phyloP scores from a whole-genome alignment of 1,284 basidiomycete species.

The Ganoderma resinaceum region DNA sequence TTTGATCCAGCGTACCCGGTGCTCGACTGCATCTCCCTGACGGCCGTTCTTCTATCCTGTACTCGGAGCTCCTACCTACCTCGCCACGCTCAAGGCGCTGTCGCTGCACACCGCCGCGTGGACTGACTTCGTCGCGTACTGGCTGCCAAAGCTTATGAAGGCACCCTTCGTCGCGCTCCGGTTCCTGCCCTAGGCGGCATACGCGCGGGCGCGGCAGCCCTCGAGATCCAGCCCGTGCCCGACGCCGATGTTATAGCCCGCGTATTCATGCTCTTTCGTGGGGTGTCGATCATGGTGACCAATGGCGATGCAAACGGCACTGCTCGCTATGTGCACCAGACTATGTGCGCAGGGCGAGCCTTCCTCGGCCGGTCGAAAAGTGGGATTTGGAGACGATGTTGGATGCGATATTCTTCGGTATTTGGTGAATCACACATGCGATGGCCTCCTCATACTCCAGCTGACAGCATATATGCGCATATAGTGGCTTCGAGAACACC shows the following conservation, averaged over 20 bases:
- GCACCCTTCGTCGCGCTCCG: slow-evolving; percentile 50
- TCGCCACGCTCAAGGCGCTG: slow-evolving; percentile 44
- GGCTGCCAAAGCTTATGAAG: slow-evolving; percentile 50
- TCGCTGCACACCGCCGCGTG: slow-evolving; percentile 49
- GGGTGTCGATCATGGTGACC: too few species aligned
- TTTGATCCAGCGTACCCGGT: slow-evolving; percentile 11
- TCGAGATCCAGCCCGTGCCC: slow-evolving; percentile 47
- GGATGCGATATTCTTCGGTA: slow-evolving; percentile 46
- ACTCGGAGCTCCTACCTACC: slow-evolving; percentile 42
- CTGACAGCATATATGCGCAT: neutral
- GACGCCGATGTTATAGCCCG: slow-evolving; percentile 52
- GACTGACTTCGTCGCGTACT: slow-evolving; percentile 52
- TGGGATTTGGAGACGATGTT: slow-evolving; percentile 43
- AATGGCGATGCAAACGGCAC: too few species aligned
- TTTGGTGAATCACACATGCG: slow-evolving; percentile 39
- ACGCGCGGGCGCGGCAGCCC: slow-evolving; percentile 46
- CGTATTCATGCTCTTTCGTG: slow-evolving; percentile 55
- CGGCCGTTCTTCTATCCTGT: slow-evolving; percentile 39
- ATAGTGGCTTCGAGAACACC: slow-evolving; percentile 40
- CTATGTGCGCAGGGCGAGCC: slow-evolving; percentile 32
- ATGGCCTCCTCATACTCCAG: neutral
- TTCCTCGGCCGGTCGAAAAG: slow-evolving; percentile 42
- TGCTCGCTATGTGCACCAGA: neutral
- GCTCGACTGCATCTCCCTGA: neutral
- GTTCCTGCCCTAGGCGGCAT: slow-evolving; percentile 51